Percentiles rank a stretch among this genome's conserved stretches.
These are phyloP conservation scores for Yamadazyma friedrichii DNA, from an alignment of 1,139 yeast genomes.

Conservation along the genomic window DNA sequence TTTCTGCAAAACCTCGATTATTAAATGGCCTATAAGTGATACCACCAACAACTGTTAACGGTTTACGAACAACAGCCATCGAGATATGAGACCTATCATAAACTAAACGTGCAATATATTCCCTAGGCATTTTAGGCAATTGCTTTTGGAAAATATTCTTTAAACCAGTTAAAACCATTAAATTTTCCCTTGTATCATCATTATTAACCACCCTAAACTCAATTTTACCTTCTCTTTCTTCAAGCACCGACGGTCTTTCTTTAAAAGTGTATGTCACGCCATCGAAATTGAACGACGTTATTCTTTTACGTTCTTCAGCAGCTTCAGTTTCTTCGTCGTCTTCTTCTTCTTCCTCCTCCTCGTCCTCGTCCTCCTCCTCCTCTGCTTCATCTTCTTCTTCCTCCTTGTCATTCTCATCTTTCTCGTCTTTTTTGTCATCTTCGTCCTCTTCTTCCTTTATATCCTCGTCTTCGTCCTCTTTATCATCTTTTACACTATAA, in stretches of 20 bases:
- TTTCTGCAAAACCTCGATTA: slow-evolving; percentile 89
- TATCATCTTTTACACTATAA: slow-evolving; percentile 21
- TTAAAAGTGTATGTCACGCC: slow-evolving; percentile 83
- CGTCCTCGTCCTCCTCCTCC: slow-evolving; percentile 19
- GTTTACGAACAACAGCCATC: slow-evolving; percentile 92
- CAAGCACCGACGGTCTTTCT: slow-evolving; percentile 91
- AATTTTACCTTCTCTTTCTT: slow-evolving; percentile 86
- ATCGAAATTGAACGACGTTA: slow-evolving; percentile 52
- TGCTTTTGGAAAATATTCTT: slow-evolving; percentile 97
- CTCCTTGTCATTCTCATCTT: slow-evolving; percentile 11
- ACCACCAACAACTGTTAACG: slow-evolving; percentile 95
- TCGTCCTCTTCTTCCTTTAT: slow-evolving; percentile 9
- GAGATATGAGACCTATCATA: slow-evolving; percentile 93
- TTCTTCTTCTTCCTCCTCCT: slow-evolving; percentile 31
- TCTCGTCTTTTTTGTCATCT: slow-evolving; percentile 9
- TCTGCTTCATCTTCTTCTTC: slow-evolving; percentile 10
- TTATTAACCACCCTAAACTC: slow-evolving; percentile 96
- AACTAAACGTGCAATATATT: slow-evolving; percentile 90
- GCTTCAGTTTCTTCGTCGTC: slow-evolving; percentile 47
- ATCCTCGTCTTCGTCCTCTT: slow-evolving; percentile 9
- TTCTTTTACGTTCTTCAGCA: slow-evolving; percentile 54
- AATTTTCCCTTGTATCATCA: slow-evolving; percentile 81
- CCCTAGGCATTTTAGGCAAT: slow-evolving; percentile 97
- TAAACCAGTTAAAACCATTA: slow-evolving; percentile 90
- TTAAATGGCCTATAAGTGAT: slow-evolving; percentile 94